Conservation (phyloP, 2,329 filamentous ascomycete species). For the Botrytis hyacinthi region DNA sequence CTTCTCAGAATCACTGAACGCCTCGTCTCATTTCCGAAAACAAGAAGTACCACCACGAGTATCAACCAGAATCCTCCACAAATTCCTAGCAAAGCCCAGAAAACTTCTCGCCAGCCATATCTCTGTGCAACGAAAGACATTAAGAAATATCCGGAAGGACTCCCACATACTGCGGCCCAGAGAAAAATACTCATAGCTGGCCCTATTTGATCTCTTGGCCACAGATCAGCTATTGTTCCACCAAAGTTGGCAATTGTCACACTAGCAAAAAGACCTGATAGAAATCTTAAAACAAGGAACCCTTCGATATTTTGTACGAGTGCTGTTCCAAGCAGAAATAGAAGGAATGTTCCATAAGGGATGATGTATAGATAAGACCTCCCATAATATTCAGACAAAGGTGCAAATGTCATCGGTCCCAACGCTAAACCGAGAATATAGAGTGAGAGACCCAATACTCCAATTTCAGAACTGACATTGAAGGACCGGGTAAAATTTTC, state of each 20-base stretch:
- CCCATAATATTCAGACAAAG: constrained; percentile 44
- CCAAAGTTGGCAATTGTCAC: constrained; percentile 44
- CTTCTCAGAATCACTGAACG: constrained; percentile 20
- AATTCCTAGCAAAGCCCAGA: constrained; percentile 26
- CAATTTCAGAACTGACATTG: constrained; percentile 42
- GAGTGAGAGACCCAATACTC: constrained; percentile 46
- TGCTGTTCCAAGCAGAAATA: constrained; percentile 45
- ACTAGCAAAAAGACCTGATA: constrained; percentile 46
- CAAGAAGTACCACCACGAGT: constrained; percentile 15
- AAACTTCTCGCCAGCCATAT: constrained; percentile 22
- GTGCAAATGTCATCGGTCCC: constrained; percentile 39
- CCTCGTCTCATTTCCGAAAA: constrained; percentile 21
- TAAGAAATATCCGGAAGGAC: constrained; percentile 39
- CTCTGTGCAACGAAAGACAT: constrained; percentile 24
- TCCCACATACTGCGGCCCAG: constrained; percentile 45
- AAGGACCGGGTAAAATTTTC: constrained; percentile 45
- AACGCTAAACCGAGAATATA: constrained; percentile 48
- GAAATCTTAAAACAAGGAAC: constrained; percentile 45
- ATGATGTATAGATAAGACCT: constrained; percentile 44
- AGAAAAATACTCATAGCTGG: constrained; percentile 43
- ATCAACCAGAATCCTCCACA: constrained; percentile 25
- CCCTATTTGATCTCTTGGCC: constrained; percentile 30
- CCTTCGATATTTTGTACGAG: constrained; percentile 43
- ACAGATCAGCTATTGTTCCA: constrained; percentile 36
- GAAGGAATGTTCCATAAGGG: constrained; percentile 51